phyloP scores from a whole-genome alignment of 257 asterid genomes.

The Oldenlandia corymbosa region DNA sequence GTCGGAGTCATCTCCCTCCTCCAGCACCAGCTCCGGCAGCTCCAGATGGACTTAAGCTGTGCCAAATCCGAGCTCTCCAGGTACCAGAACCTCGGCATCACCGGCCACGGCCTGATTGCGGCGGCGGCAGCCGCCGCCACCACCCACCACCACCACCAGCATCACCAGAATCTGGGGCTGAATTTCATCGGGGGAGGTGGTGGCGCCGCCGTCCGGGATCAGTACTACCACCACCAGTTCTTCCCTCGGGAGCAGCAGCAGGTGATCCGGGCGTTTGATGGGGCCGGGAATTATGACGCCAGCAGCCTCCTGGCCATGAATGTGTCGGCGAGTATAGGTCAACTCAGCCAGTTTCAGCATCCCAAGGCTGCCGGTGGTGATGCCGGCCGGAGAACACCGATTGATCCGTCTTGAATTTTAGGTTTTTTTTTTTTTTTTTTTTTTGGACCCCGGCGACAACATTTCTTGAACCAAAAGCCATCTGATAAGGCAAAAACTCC shows the following conservation, averaged over 20 bases:
- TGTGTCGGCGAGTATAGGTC: slow-evolving; percentile 57
- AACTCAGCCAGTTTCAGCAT: slow-evolving; percentile 67
- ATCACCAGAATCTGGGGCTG: slow-evolving; percentile 28
- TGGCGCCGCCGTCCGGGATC: slow-evolving; percentile 17
- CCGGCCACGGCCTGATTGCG: slow-evolving; percentile 32
- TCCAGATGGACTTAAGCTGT: slow-evolving; percentile 37
- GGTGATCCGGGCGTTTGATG: slow-evolving; percentile 22
- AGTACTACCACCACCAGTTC: slow-evolving; percentile 28
- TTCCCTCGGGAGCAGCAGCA: slow-evolving; percentile 52
- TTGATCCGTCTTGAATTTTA: slow-evolving; percentile 70
- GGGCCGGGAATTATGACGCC: slow-evolving; percentile 39
- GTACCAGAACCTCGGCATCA: slow-evolving; percentile 31
- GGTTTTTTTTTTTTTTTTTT: no score
- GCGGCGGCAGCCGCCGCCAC: slow-evolving; percentile 31
- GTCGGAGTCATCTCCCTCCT: slow-evolving; percentile 41
- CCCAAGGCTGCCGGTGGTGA: slow-evolving; percentile 60
- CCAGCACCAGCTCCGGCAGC: slow-evolving; percentile 42
- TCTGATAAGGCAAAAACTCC: background rate
- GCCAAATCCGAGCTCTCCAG: slow-evolving; percentile 40
- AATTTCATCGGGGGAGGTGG: slow-evolving; percentile 27
- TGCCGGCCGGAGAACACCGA: slow-evolving; percentile 66
- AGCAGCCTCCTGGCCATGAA: slow-evolving; percentile 67
- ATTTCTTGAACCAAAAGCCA: slow-evolving; percentile 12
- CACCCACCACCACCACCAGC: slow-evolving; percentile 23
- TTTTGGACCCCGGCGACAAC: no score